Conservation (phyloP, 1,284 basidiomycete species). For the Anthracocystis setariae region DNA sequence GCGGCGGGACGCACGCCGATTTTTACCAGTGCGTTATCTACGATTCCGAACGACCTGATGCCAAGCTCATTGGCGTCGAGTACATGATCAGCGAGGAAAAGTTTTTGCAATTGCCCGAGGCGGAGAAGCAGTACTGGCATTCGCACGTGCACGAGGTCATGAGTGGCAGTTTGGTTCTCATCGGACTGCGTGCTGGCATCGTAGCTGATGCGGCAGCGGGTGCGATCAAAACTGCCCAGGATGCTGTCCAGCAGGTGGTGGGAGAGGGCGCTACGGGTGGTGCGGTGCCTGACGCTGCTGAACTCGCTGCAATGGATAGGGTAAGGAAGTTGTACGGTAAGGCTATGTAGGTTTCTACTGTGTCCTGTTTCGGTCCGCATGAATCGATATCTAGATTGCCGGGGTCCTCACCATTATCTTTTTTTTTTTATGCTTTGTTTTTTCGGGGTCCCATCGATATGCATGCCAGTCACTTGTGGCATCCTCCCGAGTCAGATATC, state of each 20-base stretch:
- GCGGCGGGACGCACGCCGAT: slow-evolving; percentile 7
- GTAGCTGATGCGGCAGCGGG: slow-evolving; percentile 17
- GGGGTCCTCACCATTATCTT: too few relatives aligned
- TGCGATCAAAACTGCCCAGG: slow-evolving; percentile 21
- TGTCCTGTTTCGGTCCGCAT: too few relatives aligned
- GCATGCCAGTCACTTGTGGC: slow-evolving; percentile 22
- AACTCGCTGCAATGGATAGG: slow-evolving; percentile 18
- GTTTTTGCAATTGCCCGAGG: slow-evolving; percentile 69
- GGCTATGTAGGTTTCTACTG: slow-evolving; percentile 23
- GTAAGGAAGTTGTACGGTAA: slow-evolving; percentile 40
- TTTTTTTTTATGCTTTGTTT: too few relatives aligned
- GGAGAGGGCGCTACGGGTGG: slow-evolving; percentile 25
- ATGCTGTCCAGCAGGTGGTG: slow-evolving; percentile 6
- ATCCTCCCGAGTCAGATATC: slow-evolving; percentile 16
- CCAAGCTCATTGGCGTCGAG: slow-evolving; percentile 72
- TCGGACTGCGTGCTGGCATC: slow-evolving; percentile 25
- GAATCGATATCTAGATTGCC: too few relatives aligned
- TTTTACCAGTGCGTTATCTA: slow-evolving; percentile 69
- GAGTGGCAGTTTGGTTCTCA: slow-evolving; percentile 70
- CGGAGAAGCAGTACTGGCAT: slow-evolving; percentile 73
- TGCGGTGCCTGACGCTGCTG: slow-evolving; percentile 38
- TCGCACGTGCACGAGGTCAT: slow-evolving; percentile 72
- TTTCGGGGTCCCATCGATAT: not conserved
- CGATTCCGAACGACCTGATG: slow-evolving; percentile 70
- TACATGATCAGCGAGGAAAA: slow-evolving; percentile 71